Conservation (phyloP, 768 basidiomycete genomes). For the Suillus sp. region DNA sequence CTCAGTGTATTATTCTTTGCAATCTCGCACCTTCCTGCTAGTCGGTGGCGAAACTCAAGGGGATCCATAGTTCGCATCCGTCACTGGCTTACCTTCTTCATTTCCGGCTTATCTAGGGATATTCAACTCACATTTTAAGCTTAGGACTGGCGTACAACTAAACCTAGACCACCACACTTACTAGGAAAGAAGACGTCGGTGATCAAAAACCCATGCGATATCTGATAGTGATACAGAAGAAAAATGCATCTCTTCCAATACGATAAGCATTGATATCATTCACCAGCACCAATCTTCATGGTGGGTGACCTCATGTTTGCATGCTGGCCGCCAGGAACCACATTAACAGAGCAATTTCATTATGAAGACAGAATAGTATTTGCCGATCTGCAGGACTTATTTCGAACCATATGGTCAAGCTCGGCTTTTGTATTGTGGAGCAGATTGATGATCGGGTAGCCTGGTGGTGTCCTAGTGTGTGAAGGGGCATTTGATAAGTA, state of each 20-base stretch:
- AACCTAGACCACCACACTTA: neutral
- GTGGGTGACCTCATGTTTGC: neutral
- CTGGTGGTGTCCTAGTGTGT: constrained; percentile 2
- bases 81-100: neutral
- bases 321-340: constrained; percentile 8
- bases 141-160: neutral
- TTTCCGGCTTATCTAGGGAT: neutral
- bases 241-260: neutral
- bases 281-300: neutral
- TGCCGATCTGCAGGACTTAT: neutral
- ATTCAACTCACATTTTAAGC: neutral
- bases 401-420: neutral
- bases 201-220: neutral
- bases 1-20: neutral
- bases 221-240: constrained; percentile 2
- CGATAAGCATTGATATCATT: neutral
- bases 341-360: constrained; percentile 1
- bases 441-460: constrained; percentile 9
- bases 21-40: neutral
- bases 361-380: neutral
- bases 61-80: neutral
- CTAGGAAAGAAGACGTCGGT: neutral
- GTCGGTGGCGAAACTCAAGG: neutral
- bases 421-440: constrained; percentile 1
- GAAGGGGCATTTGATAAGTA: neutral